phyloP scores from a whole-genome alignment of 495 filamentous ascomycete species.

The Endocarpon pusillum region DNA sequence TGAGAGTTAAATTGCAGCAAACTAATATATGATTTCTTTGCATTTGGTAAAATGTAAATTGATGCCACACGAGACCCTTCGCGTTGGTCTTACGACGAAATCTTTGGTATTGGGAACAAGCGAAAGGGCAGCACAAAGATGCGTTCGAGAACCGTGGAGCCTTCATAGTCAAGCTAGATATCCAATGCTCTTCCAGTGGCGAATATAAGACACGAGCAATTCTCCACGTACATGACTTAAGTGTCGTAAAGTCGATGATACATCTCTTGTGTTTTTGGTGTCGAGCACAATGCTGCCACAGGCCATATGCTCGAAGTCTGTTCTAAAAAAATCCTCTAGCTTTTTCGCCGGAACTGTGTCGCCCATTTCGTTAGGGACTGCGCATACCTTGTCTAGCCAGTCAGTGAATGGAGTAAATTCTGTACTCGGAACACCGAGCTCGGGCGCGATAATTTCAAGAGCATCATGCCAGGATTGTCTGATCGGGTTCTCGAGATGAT shows the following conservation, averaged over 20 bases:
- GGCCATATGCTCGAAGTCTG: conserved; percentile 3
- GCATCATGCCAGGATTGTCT: conserved; percentile 19
- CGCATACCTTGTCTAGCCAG: conserved; percentile 15
- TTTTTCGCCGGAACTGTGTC: neutral
- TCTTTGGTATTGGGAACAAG: no score
- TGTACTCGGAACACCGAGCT: conserved; percentile 8
- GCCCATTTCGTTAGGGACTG: neutral
- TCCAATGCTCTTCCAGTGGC: neutral
- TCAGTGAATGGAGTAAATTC: conserved; percentile 14
- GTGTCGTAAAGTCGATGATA: conserved; percentile 1
- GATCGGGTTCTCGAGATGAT: conserved; percentile 24
- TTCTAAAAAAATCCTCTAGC: conserved; percentile 5
- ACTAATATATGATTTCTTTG: no score
- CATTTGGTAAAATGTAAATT: no score
- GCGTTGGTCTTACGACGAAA: no score
- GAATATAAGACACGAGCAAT: neutral
- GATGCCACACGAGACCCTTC: no score
- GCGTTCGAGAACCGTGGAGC: no score
- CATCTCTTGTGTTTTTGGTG: neutral
- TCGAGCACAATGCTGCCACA: neutral
- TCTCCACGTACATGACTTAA: neutral
- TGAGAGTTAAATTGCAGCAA: no score
- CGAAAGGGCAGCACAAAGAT: no score
- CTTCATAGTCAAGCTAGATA: conserved; percentile 2
- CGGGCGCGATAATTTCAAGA: conserved; percentile 11